Evolutionary conservation across 768 basidiomycete genomes (phyloP).

Genomic region (Rhodotorula paludigena): DNA sequence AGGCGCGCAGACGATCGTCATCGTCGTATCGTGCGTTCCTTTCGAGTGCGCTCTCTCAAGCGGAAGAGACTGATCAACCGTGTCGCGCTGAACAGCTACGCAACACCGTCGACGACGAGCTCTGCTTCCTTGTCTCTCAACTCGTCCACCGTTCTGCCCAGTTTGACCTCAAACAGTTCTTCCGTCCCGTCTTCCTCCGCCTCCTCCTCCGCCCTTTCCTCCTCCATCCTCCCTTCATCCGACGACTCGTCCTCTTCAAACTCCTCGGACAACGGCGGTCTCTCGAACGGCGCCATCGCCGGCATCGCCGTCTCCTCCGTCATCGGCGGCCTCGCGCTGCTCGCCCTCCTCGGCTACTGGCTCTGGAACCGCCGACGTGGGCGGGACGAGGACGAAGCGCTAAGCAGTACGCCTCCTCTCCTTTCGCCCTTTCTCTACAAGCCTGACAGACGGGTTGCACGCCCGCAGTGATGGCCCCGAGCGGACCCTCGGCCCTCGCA

Average conservation of each 20-base stretch:
- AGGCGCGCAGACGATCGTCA: constrained; percentile 6
- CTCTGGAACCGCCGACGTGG: background rate
- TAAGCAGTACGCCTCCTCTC: constrained; percentile 1
- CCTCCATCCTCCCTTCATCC: background rate
- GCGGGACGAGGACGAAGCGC: background rate
- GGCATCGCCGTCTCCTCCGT: constrained; percentile 2
- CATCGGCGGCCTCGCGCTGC: constrained; percentile 1
- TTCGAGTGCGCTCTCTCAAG: background rate
- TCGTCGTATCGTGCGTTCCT: constrained; percentile 3
- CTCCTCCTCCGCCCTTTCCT: background rate
- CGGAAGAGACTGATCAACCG: no score
- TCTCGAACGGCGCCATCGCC: background rate
- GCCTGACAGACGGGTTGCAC: background rate
- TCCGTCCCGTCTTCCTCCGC: background rate
- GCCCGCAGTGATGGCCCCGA: background rate
- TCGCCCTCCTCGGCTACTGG: background rate
- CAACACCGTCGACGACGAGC: background rate
- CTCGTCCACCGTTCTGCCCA: background rate
- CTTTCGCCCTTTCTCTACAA: no score
- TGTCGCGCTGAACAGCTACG: background rate
- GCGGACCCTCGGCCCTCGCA: background rate
- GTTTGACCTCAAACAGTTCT: no score
- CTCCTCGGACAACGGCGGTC: background rate
- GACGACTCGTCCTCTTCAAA: background rate
- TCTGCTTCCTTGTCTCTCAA: background rate